Conservation (phyloP, 2,329 filamentous ascomycete species). For the Penicillium fuscoglaucum region DNA sequence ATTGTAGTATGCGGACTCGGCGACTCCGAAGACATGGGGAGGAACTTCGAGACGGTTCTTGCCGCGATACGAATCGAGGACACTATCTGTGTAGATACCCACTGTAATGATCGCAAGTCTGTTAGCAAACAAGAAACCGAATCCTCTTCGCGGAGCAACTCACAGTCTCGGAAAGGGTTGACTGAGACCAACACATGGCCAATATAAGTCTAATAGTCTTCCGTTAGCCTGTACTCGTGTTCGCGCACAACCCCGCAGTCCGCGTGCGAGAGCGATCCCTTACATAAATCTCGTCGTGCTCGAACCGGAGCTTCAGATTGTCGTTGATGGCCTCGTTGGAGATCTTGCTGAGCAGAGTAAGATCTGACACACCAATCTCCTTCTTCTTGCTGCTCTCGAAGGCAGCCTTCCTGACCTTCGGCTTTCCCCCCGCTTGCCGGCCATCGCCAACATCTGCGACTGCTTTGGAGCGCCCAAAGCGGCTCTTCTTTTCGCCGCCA, state of each 20-base stretch:
- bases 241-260: constrained; percentile 19
- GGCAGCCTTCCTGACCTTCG: constrained; percentile 89
- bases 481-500: constrained; percentile 46
- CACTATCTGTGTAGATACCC: constrained; percentile 94
- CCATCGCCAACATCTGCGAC: constrained; percentile 45
- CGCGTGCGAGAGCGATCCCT: constrained; percentile 31
- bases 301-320: constrained; percentile 96
- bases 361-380: constrained; percentile 96
- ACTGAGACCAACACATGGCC: constrained; percentile 99
- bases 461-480: constrained; percentile 46
- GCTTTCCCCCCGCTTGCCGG: constrained; percentile 49
- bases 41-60: constrained; percentile 94
- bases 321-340: constrained; percentile 99
- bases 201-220: constrained; percentile 74
- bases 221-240: constrained; percentile 17
- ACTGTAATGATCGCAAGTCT: constrained; percentile 48
- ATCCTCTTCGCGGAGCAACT: constrained; percentile 33
- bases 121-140: constrained; percentile 38
- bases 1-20: constrained; percentile 96
- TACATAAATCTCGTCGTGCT: constrained; percentile 94
- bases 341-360: constrained; percentile 96
- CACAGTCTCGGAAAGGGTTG: constrained; percentile 90
- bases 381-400: constrained; percentile 98
- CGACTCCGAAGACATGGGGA: constrained; percentile 95
- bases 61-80: constrained; percentile 89